Evolutionary conservation across 352 stramenopile genomes (phyloP).

Genomic region (Phytophthora sp.): DNA sequence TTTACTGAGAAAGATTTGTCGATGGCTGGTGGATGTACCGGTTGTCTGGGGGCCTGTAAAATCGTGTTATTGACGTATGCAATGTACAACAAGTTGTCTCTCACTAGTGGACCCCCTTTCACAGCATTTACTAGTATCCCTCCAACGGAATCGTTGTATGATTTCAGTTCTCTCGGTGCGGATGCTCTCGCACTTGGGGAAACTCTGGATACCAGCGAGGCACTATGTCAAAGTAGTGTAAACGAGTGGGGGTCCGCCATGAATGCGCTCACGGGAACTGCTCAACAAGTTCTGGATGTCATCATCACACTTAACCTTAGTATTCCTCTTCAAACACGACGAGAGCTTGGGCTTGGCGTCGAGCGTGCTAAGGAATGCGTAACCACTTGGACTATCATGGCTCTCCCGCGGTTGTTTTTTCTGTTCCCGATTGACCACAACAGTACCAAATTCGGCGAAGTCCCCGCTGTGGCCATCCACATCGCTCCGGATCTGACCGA

Average conservation of each 20-base stretch:
- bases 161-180: slow-evolving; percentile 22
- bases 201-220: slow-evolving; percentile 19
- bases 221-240: slow-evolving; percentile 23
- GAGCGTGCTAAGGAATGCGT: slow-evolving; percentile 19
- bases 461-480: slow-evolving; percentile 32
- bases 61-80: slow-evolving; percentile 26
- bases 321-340: slow-evolving; percentile 20
- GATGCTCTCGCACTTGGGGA: slow-evolving; percentile 24
- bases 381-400: slow-evolving; percentile 33
- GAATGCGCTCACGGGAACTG: slow-evolving; percentile 21
- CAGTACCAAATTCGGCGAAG: slow-evolving; percentile 18
- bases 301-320: slow-evolving; percentile 28
- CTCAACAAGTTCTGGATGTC: slow-evolving; percentile 23
- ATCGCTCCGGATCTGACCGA: slow-evolving; percentile 24
- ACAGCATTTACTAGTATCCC: slow-evolving; percentile 21
- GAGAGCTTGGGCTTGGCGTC: slow-evolving; percentile 28
- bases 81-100: slow-evolving; percentile 12
- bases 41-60: slow-evolving; percentile 26
- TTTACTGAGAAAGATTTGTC: slow-evolving; percentile 34
- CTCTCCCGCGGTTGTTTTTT: slow-evolving; percentile 32
- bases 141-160: slow-evolving; percentile 23
- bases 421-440: slow-evolving; percentile 20
- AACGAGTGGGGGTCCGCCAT: slow-evolving; percentile 33
- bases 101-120: slow-evolving; percentile 30
- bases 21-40: slow-evolving; percentile 31